A percentile compares a stretch with the other conserved stretches of the same genome.
These are phyloP conservation scores for Isabelozyma rhagii DNA, from an alignment of 805 yeast genomes.

Conservation along the genomic window DNA sequence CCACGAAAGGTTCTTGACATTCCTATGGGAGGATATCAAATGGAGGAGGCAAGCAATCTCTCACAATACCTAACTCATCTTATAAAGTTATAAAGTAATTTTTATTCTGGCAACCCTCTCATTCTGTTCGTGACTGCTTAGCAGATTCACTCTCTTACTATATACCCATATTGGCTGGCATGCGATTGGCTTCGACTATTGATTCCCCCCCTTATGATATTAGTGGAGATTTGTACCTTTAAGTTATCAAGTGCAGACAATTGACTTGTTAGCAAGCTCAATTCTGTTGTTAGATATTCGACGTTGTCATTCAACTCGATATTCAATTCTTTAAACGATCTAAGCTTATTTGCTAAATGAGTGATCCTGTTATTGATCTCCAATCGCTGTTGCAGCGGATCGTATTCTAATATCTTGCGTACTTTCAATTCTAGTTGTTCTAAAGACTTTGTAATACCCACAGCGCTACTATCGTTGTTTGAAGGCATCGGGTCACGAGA, in stretches of 20 bases:
- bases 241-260: conserved; percentile 19
- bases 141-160: neutral
- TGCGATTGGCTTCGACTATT: neutral
- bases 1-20: too few species aligned
- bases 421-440: conserved; percentile 22
- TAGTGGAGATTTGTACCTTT: conserved; percentile 12
- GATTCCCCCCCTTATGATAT: conserved; percentile 7
- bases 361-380: conserved; percentile 21
- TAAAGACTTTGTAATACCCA: conserved; percentile 7
- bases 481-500: conserved; percentile 1
- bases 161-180: neutral
- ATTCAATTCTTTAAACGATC: conserved; percentile 9
- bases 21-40: too few species aligned
- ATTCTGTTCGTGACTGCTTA: neutral
- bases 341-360: conserved; percentile 23
- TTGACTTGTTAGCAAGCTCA: conserved; percentile 30
- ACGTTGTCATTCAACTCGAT: conserved; percentile 3
- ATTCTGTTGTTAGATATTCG: conserved; percentile 21
- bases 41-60: too few species aligned
- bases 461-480: neutral
- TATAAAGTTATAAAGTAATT: too few species aligned
- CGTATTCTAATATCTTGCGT: conserved; percentile 15
- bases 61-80: too few species aligned
- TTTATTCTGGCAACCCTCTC: too few species aligned
- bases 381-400: conserved; percentile 8